phyloP scores from a whole-genome alignment of 106 monocot species.

The Narthecium ossifragum region DNA sequence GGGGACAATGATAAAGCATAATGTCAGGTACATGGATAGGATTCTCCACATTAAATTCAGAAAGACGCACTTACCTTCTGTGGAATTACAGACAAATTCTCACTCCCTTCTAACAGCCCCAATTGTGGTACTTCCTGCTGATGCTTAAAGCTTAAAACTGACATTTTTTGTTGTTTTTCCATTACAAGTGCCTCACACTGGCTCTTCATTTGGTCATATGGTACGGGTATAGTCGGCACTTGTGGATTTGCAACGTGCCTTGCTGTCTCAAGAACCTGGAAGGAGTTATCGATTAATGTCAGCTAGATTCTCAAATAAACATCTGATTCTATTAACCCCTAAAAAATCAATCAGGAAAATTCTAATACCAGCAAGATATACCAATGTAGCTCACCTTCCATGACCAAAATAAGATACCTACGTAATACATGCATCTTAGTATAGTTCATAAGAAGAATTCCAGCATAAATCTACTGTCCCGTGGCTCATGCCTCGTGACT shows the following conservation, averaged over 20 bases:
- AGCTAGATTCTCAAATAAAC: too few species aligned
- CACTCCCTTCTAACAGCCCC: constrained; percentile 1
- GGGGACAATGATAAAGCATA: background rate
- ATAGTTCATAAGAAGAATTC: too few species aligned
- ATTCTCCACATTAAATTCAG: background rate
- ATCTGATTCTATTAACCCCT: too few species aligned
- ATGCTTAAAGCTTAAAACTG: constrained; percentile 73
- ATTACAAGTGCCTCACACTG: constrained; percentile 89
- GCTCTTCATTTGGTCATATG: constrained; percentile 92
- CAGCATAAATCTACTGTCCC: too few species aligned
- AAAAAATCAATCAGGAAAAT: too few species aligned
- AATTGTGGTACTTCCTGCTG: constrained; percentile 20
- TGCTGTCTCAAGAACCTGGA: constrained; percentile 82
- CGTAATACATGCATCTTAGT: too few species aligned
- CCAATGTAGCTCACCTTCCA: too few species aligned
- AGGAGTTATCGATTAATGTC: too few species aligned
- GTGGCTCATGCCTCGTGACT: too few species aligned
- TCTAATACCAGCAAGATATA: too few species aligned
- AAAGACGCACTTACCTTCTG: constrained; percentile 23
- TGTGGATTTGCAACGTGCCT: constrained; percentile 49
- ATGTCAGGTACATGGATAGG: too few species aligned
- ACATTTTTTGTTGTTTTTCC: constrained; percentile 93
- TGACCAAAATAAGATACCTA: too few species aligned
- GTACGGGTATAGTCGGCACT: constrained; percentile 37
- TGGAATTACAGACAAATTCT: constrained; percentile 4